Base-by-base conservation (phyloP, 2,329 filamentous ascomycete genomes). In the Paecilomyces dactylethromorphus region DNA sequence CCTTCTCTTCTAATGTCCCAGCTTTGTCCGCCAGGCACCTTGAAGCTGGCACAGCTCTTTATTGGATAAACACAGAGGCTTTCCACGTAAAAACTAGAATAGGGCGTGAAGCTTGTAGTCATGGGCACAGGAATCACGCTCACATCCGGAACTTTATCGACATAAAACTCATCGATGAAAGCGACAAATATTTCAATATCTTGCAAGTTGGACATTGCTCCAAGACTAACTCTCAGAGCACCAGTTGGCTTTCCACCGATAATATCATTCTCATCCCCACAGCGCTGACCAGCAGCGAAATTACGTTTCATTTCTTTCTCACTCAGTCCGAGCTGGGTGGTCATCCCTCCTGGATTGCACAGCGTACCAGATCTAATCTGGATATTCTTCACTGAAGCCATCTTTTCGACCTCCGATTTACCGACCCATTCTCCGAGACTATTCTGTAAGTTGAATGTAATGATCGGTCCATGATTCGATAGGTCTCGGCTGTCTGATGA, bases 291-390 rank as follows among this genome's bases (percentile, higher is more conserved):
- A 1, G 88, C 84, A 0, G 89, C 91, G 67, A 94, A 96, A 70
- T 96, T 96, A 59, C 83, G 82, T 65, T 82, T 87, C 82, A 97
- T 87, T 69, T 97, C 92, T 84, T 87, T 89, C 0, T 91, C 86
- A 53, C 87, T 82, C 56, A 97, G 80, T 1, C 80, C 79, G n/a
- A 97, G 81, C 21, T 86, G 84, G 1, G 82, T 80, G 13, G 92
- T 88, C 59, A 96, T 84, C 1, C 92, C 92, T 10, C 92, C 94
- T 1, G 94, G 93, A 66, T 96, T 97, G 75, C 94, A 99, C 1
- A 97, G 80, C 0, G 91, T 89, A 4, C 94, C 94, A 0, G 91
- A 96, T 39, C 94, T 85, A 18, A 97, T 77, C 67, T 97, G 91
- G 50, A 97, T 89, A 54, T 85, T 84, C 63, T 88, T 90, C 21